Base-by-base conservation (phyloP, 306 rosid genomes). In the Pterocarpus santalinus region DNA sequence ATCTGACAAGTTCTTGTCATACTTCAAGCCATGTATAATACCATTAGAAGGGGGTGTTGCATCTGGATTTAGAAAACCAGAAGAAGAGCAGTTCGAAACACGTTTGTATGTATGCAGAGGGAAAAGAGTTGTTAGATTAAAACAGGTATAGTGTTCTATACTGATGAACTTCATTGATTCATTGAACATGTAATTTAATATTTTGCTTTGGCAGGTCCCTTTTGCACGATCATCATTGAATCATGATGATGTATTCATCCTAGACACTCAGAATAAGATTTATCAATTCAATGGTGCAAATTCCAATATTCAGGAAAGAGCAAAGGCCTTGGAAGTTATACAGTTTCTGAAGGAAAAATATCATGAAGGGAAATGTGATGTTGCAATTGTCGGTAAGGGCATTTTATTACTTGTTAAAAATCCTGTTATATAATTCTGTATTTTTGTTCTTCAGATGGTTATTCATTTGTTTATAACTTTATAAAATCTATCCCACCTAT, bases 291-390 rank as follows among this genome's bases (percentile, higher is more conserved):
- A 95, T 61, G 99, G 99, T 83, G 96, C 96, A 16, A 95, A 95
- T 88, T 95, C 99, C 35, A 93, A 89, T 84, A 93, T 95, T 85
- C 99, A 95, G 88, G 99, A 95, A 83, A 91, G 99, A 90, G 99
- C 98, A 49, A 93, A 91, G 88, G 97, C 99, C 64, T 84, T 95
- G 90, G 99, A 95, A 89, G 94, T 93, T 65, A 87, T 91, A 84
- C 98, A 93, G 85, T 90, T 83, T 87, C 83, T 95, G 83, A 95
- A 95, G 88, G 99, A 95, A 78, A 89, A 89, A 84, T 91, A 91
- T 90, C 99, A 95, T 36, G 88, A 84, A 43, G 97, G 99, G 85
- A 91, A 43, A 36, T 90, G 94, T 77, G 93, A 91, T 41, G 97
- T 93, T 74, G 99, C 99, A 78, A 93, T 95, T 84, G 94, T 95